A percentile compares a stretch with the other conserved stretches of the same genome.
phyloP scores from a whole-genome alignment of 2,329 filamentous ascomycete genomes.

The Aureobasidium mangrovei region DNA sequence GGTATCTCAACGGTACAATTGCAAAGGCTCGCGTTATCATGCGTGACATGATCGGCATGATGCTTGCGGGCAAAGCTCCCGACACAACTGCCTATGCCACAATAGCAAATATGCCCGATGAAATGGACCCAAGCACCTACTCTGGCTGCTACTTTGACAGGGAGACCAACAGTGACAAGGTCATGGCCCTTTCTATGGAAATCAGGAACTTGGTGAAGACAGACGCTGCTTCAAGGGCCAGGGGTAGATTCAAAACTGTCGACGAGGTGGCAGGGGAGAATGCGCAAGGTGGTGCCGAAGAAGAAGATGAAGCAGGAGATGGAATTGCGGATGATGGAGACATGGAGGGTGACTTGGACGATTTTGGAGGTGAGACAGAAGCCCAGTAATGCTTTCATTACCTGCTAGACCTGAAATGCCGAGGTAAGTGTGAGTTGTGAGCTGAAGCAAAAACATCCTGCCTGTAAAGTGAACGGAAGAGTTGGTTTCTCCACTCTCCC shows the following conservation, averaged over 20 bases:
- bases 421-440: not conserved
- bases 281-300: conserved; percentile 5
- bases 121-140: not conserved
- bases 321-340: conserved; percentile 8
- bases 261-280: not conserved
- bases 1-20: conserved; percentile 74
- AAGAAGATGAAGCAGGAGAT: conserved; percentile 5
- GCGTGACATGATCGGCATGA: conserved; percentile 64
- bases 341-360: conserved; percentile 13
- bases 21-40: conserved; percentile 79
- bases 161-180: conserved; percentile 4
- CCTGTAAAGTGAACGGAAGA: too few species aligned
- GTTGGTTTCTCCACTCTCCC: too few species aligned
- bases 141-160: conserved; percentile 6
- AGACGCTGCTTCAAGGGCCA: not conserved
- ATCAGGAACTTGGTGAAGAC: conserved; percentile 11
- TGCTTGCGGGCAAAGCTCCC: conserved; percentile 28
- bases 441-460: not conserved
- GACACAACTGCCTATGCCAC: conserved; percentile 20
- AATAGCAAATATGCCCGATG: not conserved
- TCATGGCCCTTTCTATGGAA: conserved; percentile 1
- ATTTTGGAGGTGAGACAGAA: conserved; percentile 6
- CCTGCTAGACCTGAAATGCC: not conserved
- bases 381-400: not conserved
- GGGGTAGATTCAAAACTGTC: not conserved